A percentile compares a stretch with the other conserved stretches of the same genome.
These are phyloP conservation scores for Hymenoscyphus salicellus DNA, from an alignment of 2,329 filamentous ascomycete genomes.

Conservation along the genomic window DNA sequence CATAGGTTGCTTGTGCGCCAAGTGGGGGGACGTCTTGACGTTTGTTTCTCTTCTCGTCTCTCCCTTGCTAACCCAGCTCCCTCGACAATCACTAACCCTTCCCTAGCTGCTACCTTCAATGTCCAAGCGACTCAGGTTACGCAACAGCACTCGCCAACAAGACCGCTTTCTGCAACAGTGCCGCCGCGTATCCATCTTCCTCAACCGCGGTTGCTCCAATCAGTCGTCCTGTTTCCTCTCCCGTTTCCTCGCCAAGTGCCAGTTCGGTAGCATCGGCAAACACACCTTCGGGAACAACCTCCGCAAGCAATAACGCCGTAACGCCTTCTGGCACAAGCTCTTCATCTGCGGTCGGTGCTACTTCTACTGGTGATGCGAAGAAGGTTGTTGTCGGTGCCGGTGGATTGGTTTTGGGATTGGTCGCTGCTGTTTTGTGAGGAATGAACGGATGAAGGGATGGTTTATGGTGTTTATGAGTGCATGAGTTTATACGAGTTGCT, in stretches of 20 bases:
- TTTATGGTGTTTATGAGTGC: background rate
- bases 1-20: constrained; percentile 51
- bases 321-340: constrained; percentile 12
- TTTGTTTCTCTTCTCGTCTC: constrained; percentile 30
- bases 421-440: constrained; percentile 26
- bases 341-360: background rate
- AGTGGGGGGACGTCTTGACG: constrained; percentile 52
- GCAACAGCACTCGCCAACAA: constrained; percentile 18
- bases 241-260: background rate
- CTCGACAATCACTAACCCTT: constrained; percentile 12
- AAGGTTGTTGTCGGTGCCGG: constrained; percentile 22
- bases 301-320: constrained; percentile 8
- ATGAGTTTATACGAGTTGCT: background rate
- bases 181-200: constrained; percentile 21
- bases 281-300: constrained; percentile 7
- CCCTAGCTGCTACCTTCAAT: constrained; percentile 60
- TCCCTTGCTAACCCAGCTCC: background rate
- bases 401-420: constrained; percentile 23
- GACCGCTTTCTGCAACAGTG: constrained; percentile 30
- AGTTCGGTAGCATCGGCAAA: background rate
- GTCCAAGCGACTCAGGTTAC: constrained; percentile 47
- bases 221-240: constrained; percentile 20
- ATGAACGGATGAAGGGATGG: background rate
- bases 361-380: constrained; percentile 11
- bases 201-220: constrained; percentile 19